Evolutionary conservation across 768 basidiomycete genomes (phyloP).

Genomic region (Rhodotorula babjevae): DNA sequence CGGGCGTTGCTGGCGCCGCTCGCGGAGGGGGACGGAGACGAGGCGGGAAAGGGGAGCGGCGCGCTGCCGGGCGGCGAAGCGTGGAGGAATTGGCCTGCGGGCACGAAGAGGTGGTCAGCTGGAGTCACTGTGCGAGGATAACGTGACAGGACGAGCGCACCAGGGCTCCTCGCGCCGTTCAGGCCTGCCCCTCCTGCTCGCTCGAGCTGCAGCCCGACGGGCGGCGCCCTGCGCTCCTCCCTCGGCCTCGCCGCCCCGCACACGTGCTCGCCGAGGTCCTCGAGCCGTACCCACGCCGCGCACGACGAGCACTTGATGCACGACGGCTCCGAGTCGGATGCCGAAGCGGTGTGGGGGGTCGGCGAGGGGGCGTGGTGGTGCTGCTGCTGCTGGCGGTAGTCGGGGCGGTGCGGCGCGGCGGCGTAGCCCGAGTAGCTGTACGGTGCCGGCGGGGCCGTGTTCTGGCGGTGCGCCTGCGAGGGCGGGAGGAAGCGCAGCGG

Average conservation of each 20-base stretch:
- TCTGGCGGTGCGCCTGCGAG: background rate
- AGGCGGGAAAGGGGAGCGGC: slow-evolving; percentile 4
- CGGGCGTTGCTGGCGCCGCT: slow-evolving; percentile 3
- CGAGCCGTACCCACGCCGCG: slow-evolving; percentile 12
- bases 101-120: too few relatives aligned
- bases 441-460: background rate
- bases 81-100: background rate
- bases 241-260: background rate
- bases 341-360: background rate
- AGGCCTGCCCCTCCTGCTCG: background rate
- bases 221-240: background rate
- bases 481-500: background rate
- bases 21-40: background rate
- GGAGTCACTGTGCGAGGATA: too few relatives aligned
- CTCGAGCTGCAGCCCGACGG: background rate
- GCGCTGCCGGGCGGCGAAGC: background rate
- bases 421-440: background rate
- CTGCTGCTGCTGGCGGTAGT: too few relatives aligned
- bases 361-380: too few relatives aligned
- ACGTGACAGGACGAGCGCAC: too few relatives aligned
- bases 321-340: background rate
- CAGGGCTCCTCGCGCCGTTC: background rate
- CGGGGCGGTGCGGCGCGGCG: background rate
- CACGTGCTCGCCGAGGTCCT: slow-evolving; percentile 21
- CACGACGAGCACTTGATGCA: slow-evolving; percentile 35